These are phyloP conservation scores for Angomonas ambiguus DNA, from an alignment of 208 protist species.

Conservation along the genomic window DNA sequence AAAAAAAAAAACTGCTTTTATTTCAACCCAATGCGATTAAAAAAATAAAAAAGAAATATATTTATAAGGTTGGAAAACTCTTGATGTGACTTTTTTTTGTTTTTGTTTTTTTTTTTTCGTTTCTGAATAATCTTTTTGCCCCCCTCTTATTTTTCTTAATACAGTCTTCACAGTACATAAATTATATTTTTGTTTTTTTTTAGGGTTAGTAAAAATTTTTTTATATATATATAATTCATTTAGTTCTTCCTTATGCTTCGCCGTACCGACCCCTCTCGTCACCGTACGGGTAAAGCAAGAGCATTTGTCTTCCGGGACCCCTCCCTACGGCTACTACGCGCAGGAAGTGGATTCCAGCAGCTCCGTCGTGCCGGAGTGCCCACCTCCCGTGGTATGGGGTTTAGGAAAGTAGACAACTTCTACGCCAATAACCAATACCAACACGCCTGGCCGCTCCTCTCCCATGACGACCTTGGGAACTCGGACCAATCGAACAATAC, in stretches of 20 bases:
- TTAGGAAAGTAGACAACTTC: slow-evolving; percentile 67
- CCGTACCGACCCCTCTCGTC: slow-evolving; percentile 31
- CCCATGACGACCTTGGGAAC: slow-evolving; percentile 87
- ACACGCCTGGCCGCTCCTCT: slow-evolving; percentile 86
- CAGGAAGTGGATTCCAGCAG: slow-evolving; percentile 59
- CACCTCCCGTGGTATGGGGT: slow-evolving; percentile 43
- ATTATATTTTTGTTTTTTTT: slow-evolving; percentile 6
- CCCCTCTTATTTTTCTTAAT: no score
- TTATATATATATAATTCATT: slow-evolving; percentile 13
- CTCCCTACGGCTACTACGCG: slow-evolving; percentile 60
- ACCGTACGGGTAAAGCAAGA: slow-evolving; percentile 75
- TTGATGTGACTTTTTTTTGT: no score
- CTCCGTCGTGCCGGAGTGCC: slow-evolving; percentile 81
- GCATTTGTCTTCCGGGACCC: slow-evolving; percentile 82
- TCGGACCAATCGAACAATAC: slow-evolving; percentile 89
- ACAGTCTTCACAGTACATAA: not conserved
- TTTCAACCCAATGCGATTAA: no score
- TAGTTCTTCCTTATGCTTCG: slow-evolving; percentile 45
- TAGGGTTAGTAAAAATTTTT: slow-evolving; percentile 2
- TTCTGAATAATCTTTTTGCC: no score
- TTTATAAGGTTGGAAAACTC: no score
- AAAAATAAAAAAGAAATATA: no score
- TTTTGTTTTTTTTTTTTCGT: not conserved
- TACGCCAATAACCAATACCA: slow-evolving; percentile 84
- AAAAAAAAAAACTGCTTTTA: no score